Base-by-base conservation (phyloP, 352 stramenopile species). In the Phytophthora brassicae region DNA sequence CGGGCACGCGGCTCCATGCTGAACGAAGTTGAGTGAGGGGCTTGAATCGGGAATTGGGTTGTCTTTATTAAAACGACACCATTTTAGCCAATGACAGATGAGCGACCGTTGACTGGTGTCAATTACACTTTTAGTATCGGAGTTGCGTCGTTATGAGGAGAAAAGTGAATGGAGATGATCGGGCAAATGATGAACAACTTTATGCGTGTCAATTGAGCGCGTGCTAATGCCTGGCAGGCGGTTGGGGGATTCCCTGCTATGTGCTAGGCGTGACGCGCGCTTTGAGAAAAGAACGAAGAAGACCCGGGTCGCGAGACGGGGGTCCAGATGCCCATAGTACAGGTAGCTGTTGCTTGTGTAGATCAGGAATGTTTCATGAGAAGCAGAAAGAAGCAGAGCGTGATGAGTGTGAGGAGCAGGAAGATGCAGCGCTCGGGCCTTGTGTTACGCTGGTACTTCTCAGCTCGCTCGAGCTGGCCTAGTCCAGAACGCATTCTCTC, bases 401-500 rank as follows among this genome's bases (percentile, higher is more conserved):
- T 77, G 48, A 92, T 94, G 36, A 76, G 54, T 4, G 72, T 60
- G 13, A 94, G 42, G 5, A 94, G 65, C 16, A 85, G 33, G 44
- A 84, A 79, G 49, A 94, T 94, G 56, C 83, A 94, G 20, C 85
- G 75, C 65, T 90, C 74, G 1, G 85, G 75, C 2, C 85, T 60
- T 29, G 83, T 84, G 56, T 86, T 88, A 60, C 70, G 70, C 63
- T 94, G 64, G 56, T 80, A 87, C 43, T 70, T 66, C 43, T 94
- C 85, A 5, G 83, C 85, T 4, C 66, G 66, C 3, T 79, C 70
- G 16, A 94, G 71, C 64, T 91, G 67, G 14, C 77, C 70, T 20
- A 91, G 56, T 16, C 83, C 81, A 0, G 79, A 80, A 11, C 81
- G 79, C 66, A 88, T 78, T 19, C 72, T 69, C 8, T 66, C 70